Percentiles rank a stretch among this genome's conserved stretches.
Evolutionary conservation across 1,139 yeast species (phyloP).

Genomic region (Tardiomyces depauwii): DNA sequence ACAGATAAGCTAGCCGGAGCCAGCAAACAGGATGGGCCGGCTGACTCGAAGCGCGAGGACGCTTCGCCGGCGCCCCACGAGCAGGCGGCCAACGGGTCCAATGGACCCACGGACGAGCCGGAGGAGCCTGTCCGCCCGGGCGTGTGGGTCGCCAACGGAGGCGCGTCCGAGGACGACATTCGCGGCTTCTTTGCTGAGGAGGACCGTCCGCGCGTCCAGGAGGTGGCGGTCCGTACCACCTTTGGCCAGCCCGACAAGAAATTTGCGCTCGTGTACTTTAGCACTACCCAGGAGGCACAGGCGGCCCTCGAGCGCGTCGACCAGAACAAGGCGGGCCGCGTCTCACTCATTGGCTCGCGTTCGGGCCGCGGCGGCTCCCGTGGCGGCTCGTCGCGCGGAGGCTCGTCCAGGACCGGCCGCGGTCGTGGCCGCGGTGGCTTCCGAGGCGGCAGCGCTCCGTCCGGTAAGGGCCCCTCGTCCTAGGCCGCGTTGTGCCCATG

Average conservation of each 20-base stretch:
- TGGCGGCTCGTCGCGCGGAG: slow-evolving; percentile 6
- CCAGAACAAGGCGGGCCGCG: slow-evolving; percentile 20
- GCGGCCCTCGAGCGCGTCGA: slow-evolving; percentile 26
- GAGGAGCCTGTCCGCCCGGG: slow-evolving; percentile 19
- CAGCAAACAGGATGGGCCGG: background rate
- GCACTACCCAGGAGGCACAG: slow-evolving; percentile 24
- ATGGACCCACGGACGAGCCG: background rate
- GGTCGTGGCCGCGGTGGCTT: slow-evolving; percentile 3
- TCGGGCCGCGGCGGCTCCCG: slow-evolving; percentile 7
- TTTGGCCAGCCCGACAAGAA: slow-evolving; percentile 16
- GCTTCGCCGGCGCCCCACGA: slow-evolving; percentile 1
- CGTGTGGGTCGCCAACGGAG: slow-evolving; percentile 30
- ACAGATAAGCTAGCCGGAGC: no score
- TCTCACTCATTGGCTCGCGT: slow-evolving; percentile 14
- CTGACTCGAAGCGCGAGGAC: background rate
- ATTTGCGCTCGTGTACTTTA: slow-evolving; percentile 29
- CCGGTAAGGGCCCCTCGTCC: background rate
- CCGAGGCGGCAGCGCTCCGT: background rate
- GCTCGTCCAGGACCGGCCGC: slow-evolving; percentile 8
- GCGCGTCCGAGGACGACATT: slow-evolving; percentile 23
- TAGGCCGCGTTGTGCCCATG: background rate
- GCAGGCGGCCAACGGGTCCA: no score
- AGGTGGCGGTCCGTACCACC: slow-evolving; percentile 18
- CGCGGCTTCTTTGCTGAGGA: slow-evolving; percentile 21
- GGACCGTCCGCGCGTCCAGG: slow-evolving; percentile 23